Evolutionary conservation across 345 rosid species (phyloP).

Genomic region (Acer yangbiense): DNA sequence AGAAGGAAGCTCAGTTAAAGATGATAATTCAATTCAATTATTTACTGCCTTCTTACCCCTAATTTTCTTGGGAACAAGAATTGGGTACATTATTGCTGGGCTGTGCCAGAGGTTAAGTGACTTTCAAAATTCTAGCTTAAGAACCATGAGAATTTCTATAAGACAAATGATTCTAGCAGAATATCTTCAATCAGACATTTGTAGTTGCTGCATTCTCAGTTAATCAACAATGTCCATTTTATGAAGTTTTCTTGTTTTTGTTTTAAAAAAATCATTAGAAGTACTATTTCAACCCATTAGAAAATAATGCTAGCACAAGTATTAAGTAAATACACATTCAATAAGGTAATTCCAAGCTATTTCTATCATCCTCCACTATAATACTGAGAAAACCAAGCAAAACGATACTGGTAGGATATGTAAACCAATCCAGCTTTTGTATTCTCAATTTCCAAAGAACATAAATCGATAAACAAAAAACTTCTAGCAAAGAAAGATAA

Average conservation of each 20-base stretch:
- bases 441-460: neutral
- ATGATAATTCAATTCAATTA: neutral
- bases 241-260: neutral
- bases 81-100: neutral
- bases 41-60: neutral
- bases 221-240: neutral
- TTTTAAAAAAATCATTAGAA: too few relatives aligned
- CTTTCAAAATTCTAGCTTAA: neutral
- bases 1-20: neutral
- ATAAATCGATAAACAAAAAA: too few relatives aligned
- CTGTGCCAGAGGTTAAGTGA: neutral
- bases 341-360: neutral
- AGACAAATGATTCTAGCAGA: neutral
- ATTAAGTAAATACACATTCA: too few relatives aligned
- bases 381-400: neutral
- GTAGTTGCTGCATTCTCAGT: neutral
- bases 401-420: neutral
- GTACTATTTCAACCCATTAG: neutral
- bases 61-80: constrained; percentile 1
- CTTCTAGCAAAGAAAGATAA: too few relatives aligned
- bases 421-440: neutral
- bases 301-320: neutral
- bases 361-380: neutral
- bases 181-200: neutral
- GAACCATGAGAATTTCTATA: neutral